Evolutionary conservation across 805 yeast genomes (phyloP).

Genomic region (Myxozyma sirexii): DNA sequence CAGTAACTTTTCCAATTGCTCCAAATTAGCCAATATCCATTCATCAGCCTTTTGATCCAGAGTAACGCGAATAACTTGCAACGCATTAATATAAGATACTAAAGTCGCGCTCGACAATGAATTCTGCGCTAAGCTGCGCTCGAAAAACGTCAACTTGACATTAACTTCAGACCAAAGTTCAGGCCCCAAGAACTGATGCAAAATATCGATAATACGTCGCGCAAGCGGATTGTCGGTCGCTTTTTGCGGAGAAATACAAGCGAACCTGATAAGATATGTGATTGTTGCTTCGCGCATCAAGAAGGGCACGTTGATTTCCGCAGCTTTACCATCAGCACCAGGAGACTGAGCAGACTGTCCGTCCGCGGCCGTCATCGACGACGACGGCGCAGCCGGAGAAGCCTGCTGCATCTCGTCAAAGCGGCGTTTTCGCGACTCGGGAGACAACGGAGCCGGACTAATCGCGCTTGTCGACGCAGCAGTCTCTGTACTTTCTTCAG

Average conservation of each 20-base stretch:
- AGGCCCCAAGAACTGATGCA: conserved; percentile 71
- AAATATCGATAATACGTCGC: conserved; percentile 74
- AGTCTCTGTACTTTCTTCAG: conserved; percentile 6
- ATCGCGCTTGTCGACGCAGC: not conserved
- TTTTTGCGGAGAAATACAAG: conserved; percentile 82
- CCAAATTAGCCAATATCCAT: conserved; percentile 78
- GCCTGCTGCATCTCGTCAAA: conserved; percentile 26
- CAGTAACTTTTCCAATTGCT: conserved; percentile 68
- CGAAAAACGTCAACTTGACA: conserved; percentile 86
- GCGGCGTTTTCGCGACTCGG: conserved; percentile 30
- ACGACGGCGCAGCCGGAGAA: conserved; percentile 7
- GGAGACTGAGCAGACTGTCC: conserved; percentile 8
- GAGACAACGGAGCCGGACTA: conserved; percentile 6
- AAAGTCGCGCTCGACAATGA: conserved; percentile 65
- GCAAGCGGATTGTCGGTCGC: conserved; percentile 84
- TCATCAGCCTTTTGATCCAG: conserved; percentile 72
- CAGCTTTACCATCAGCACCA: conserved; percentile 34
- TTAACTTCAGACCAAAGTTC: conserved; percentile 84
- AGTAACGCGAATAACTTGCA: conserved; percentile 84
- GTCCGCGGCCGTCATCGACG: not conserved
- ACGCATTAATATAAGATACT: conserved; percentile 79
- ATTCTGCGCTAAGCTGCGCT: conserved; percentile 76
- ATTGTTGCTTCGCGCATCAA: conserved; percentile 87
- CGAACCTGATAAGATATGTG: conserved; percentile 82
- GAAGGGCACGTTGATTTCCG: conserved; percentile 51